Evolutionary conservation across 2,329 filamentous ascomycete genomes (phyloP).

Genomic region (Colletotrichum abscissum): DNA sequence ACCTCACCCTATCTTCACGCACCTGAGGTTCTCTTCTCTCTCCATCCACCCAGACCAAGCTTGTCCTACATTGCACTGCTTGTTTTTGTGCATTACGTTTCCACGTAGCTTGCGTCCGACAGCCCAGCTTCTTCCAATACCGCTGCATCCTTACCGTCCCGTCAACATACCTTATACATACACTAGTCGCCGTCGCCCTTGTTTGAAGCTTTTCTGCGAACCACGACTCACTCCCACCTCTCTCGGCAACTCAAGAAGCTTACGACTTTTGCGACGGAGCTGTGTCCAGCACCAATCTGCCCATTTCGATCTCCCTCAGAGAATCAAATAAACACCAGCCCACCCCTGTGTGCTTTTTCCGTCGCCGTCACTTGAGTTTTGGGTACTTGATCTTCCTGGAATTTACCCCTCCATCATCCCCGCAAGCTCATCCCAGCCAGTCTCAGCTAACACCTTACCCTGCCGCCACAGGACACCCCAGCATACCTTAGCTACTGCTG

Average conservation of each 20-base stretch:
- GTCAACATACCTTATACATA: neutral
- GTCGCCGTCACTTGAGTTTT: conserved; percentile 14
- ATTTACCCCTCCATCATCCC: conserved; percentile 36
- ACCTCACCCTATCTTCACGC: neutral
- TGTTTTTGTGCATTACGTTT: neutral
- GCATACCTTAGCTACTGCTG: conserved; percentile 8
- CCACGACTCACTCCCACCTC: neutral
- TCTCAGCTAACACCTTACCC: conserved; percentile 30
- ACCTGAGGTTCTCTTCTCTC: neutral
- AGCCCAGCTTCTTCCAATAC: neutral
- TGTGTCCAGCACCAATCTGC: neutral
- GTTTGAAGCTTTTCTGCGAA: neutral
- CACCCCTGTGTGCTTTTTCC: conserved; percentile 19
- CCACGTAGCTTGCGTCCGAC: neutral
- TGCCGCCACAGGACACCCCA: conserved; percentile 19
- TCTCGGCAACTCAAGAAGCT: neutral
- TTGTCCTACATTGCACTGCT: neutral
- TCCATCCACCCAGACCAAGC: neutral
- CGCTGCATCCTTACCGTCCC: neutral
- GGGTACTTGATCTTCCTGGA: conserved; percentile 6
- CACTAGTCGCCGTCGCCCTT: neutral
- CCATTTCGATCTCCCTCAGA: neutral
- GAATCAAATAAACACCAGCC: neutral
- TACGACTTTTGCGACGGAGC: neutral
- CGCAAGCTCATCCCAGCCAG: conserved; percentile 35